Percentiles rank a stretch among this genome's conserved stretches.
Conservation (phyloP, 768 basidiomycete species). For the Lentinula lateritia region DNA sequence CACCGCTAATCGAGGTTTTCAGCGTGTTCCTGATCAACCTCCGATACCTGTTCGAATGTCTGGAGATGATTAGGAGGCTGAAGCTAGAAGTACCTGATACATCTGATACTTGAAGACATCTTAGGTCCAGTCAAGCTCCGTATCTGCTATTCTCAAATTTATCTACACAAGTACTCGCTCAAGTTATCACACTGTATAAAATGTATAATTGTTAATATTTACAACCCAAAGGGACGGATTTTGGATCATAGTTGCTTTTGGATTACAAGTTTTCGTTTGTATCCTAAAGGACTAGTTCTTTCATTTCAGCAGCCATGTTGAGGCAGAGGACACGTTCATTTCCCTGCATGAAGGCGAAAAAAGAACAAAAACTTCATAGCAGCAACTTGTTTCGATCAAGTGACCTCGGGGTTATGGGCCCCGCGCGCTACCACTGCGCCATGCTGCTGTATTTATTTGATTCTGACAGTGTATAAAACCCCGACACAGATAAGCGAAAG, state of each 20-base stretch:
- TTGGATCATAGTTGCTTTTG: too few relatives aligned
- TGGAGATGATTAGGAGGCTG: slow-evolving; percentile 2
- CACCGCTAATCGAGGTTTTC: background rate
- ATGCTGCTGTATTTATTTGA: slow-evolving; percentile 46
- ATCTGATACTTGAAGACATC: background rate
- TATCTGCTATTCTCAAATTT: too few relatives aligned
- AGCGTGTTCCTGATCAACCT: slow-evolving; percentile 56
- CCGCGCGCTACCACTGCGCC: slow-evolving; percentile 56
- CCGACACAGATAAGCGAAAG: background rate
- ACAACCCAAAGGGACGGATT: too few relatives aligned
- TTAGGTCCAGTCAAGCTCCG: too few relatives aligned
- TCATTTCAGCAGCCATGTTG: too few relatives aligned
- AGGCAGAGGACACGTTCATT: too few relatives aligned
- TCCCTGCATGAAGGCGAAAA: background rate
- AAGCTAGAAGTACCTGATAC: background rate
- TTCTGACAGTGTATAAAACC: too few relatives aligned
- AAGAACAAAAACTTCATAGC: slow-evolving; percentile 24
- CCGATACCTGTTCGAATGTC: slow-evolving; percentile 34
- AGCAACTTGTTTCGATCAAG: slow-evolving; percentile 63
- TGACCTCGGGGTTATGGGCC: slow-evolving; percentile 63
- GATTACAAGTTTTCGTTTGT: too few relatives aligned
- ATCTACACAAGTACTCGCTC: too few relatives aligned
- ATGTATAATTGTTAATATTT: too few relatives aligned
- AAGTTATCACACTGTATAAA: too few relatives aligned
- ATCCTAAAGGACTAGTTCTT: too few relatives aligned